Conservation (phyloP, 176 grass and related monocot genomes). For the Rhynchospora pubera region DNA sequence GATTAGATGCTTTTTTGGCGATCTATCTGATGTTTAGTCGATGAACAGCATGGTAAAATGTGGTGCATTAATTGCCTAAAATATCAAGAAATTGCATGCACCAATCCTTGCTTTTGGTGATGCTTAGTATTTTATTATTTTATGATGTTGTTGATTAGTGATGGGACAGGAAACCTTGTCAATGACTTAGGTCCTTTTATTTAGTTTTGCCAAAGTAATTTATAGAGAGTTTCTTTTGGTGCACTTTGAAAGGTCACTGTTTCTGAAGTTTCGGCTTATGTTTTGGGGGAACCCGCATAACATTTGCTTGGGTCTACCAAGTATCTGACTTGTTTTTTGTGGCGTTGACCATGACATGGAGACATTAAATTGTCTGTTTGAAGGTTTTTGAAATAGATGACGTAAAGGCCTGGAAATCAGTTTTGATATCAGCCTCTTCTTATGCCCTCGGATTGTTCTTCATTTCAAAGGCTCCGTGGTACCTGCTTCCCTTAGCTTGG, state of each 20-base stretch:
- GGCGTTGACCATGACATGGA: not conserved
- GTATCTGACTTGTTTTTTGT: not conserved
- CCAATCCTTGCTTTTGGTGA: not conserved
- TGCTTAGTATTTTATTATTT: no score
- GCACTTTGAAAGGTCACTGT: not conserved
- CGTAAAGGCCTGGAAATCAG: slow-evolving; percentile 69
- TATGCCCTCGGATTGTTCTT: slow-evolving; percentile 78
- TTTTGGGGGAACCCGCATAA: no score
- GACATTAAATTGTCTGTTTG: slow-evolving; percentile 21
- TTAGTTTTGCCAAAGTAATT: not conserved
- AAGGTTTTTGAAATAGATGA: slow-evolving; percentile 94
- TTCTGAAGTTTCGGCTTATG: not conserved
- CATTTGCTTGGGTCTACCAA: not conserved
- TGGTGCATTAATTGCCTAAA: not conserved
- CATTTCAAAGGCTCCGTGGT: slow-evolving; percentile 80
- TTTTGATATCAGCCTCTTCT: slow-evolving; percentile 78
- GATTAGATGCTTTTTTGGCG: not conserved
- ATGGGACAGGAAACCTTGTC: not conserved
- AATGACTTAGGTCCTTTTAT: not conserved
- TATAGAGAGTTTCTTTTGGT: not conserved
- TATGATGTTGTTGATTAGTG: no score
- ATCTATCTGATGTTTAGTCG: no score
- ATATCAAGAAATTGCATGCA: not conserved
- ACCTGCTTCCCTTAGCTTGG: slow-evolving; percentile 91
- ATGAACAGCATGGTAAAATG: not conserved